Percentiles rank a stretch among this genome's conserved stretches.
These are phyloP conservation scores for Salix purpurea DNA, from an alignment of 345 rosid species.

Conservation along the genomic window DNA sequence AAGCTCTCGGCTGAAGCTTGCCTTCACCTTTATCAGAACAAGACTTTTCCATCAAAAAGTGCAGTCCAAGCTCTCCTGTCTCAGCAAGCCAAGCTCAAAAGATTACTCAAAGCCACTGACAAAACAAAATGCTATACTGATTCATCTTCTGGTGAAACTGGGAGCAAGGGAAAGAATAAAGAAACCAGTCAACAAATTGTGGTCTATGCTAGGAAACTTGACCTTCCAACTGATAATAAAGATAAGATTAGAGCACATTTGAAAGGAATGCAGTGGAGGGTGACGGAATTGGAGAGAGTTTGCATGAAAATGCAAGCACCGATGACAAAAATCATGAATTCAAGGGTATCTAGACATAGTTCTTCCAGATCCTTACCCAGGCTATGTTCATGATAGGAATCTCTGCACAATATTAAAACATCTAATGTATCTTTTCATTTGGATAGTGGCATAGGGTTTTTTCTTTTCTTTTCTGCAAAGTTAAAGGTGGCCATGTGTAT, in stretches of 20 bases:
- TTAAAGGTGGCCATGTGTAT: conserved; percentile 7
- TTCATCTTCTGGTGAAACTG: conserved; percentile 21
- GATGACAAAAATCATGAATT: conserved; percentile 67
- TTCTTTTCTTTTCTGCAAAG: conserved; percentile 16
- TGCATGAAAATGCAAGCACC: conserved; percentile 80
- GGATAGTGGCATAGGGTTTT: conserved; percentile 26
- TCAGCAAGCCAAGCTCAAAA: conserved; percentile 48
- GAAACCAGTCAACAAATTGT: conserved; percentile 34
- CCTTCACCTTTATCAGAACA: conserved; percentile 53
- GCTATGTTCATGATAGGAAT: conserved; percentile 63
- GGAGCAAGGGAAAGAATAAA: conserved; percentile 25
- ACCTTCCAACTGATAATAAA: conserved; percentile 35
- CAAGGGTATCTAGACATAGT: conserved; percentile 42
- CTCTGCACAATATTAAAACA: neutral
- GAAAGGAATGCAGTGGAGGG: conserved; percentile 83
- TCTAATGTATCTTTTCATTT: conserved; percentile 3
- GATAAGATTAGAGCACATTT: conserved; percentile 54
- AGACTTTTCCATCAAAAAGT: conserved; percentile 50
- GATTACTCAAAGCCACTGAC: conserved; percentile 28
- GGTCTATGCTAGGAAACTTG: conserved; percentile 45
- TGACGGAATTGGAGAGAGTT: conserved; percentile 74
- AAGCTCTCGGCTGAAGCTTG: conserved; percentile 63
- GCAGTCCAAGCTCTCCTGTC: conserved; percentile 38
- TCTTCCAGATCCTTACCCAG: conserved; percentile 64
- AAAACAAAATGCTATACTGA: conserved; percentile 5